Conservation (phyloP, 225 moss, liverwort and hornwort genomes). For the Ulota crispa region DNA sequence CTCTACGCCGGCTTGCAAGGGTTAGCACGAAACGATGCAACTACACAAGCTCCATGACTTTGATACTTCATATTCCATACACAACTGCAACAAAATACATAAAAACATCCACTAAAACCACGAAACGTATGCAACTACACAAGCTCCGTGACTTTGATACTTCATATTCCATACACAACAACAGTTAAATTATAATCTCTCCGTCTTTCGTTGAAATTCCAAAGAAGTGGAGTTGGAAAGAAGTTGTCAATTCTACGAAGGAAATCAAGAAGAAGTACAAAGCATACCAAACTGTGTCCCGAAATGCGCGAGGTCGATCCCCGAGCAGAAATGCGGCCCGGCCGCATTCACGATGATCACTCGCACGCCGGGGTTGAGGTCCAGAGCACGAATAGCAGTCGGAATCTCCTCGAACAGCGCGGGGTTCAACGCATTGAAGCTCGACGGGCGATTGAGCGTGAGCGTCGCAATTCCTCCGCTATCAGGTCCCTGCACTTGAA, state of each 20-base stretch:
- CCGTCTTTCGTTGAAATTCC: neutral
- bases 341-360: slow-evolving; percentile 62
- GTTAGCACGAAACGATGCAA: neutral
- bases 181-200: neutral
- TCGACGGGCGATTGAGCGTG: slow-evolving; percentile 64
- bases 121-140: neutral
- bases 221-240: neutral
- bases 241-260: neutral
- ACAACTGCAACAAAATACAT: neutral
- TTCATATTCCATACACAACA: neutral
- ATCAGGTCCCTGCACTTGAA: slow-evolving; percentile 59
- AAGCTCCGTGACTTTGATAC: neutral
- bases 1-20: neutral
- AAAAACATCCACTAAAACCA: neutral
- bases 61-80: neutral
- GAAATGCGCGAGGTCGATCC: slow-evolving; percentile 66
- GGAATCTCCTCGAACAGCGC: slow-evolving; percentile 63
- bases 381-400: slow-evolving; percentile 54
- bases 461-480: slow-evolving; percentile 57
- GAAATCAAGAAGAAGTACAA: neutral
- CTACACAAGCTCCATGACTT: too few species aligned
- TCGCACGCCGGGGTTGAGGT: slow-evolving; percentile 53
- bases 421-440: slow-evolving; percentile 58
- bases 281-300: slow-evolving; percentile 26
- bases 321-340: slow-evolving; percentile 83